Percentiles rank a stretch among this genome's conserved stretches.
phyloP scores from a whole-genome alignment of 768 basidiomycete species.

The Boletellus ananiceps region DNA sequence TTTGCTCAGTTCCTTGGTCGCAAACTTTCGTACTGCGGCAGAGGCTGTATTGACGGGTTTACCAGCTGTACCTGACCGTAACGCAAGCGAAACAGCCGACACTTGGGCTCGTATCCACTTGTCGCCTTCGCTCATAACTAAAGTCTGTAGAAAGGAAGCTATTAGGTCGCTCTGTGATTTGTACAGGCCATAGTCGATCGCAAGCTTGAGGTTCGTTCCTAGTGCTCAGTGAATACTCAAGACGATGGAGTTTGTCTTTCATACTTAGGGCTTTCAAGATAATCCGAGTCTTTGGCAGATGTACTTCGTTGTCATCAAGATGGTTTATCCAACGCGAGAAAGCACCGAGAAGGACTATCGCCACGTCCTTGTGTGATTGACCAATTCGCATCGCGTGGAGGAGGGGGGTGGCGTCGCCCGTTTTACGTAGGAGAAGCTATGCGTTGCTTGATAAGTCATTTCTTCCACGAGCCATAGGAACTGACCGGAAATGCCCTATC shows the following conservation, averaged over 20 bases:
- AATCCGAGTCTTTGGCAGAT: slow-evolving; percentile 59
- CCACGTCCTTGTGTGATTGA: slow-evolving; percentile 70
- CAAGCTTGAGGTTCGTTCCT: slow-evolving; percentile 85
- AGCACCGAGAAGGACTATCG: slow-evolving; percentile 83
- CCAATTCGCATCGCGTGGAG: slow-evolving; percentile 88
- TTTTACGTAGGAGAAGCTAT: slow-evolving; percentile 77
- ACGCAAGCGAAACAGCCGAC: slow-evolving; percentile 60
- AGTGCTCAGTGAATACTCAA: slow-evolving; percentile 63
- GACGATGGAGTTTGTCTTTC: slow-evolving; percentile 63
- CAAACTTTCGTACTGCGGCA: slow-evolving; percentile 76
- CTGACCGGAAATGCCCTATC: slow-evolving; percentile 76
- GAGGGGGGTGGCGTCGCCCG: slow-evolving; percentile 82
- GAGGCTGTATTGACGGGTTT: slow-evolving; percentile 75
- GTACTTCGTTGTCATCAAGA: slow-evolving; percentile 75
- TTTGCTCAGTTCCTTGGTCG: slow-evolving; percentile 79
- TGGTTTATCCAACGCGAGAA: slow-evolving; percentile 91
- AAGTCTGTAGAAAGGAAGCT: slow-evolving; percentile 88
- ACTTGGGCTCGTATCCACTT: slow-evolving; percentile 78
- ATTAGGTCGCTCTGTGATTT: slow-evolving; percentile 79
- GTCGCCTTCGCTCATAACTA: slow-evolving; percentile 96
- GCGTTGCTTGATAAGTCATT: neutral
- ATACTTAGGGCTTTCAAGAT: slow-evolving; percentile 77
- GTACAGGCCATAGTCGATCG: slow-evolving; percentile 84
- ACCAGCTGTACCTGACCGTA: slow-evolving; percentile 62
- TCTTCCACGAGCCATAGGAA: slow-evolving; percentile 9